A percentile compares a stretch with the other conserved stretches of the same genome.
Conservation (phyloP, 805 yeast genomes). For the Jamesozyma lodderae region DNA sequence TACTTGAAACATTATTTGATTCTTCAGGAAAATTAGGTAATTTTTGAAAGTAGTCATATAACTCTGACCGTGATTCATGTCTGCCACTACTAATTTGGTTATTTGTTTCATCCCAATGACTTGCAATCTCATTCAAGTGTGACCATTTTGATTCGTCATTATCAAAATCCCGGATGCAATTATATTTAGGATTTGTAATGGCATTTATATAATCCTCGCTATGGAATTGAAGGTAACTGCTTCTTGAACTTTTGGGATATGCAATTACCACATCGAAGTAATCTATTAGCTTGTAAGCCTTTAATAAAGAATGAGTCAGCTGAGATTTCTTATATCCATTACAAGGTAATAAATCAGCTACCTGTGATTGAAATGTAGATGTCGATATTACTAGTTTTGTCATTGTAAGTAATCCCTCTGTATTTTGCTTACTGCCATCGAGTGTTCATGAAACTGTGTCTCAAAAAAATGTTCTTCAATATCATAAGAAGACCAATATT, state of each 20-base stretch:
- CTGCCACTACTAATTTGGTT: neutral
- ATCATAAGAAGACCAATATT: no score
- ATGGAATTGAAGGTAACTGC: slow-evolving; percentile 44
- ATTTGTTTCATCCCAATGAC: slow-evolving; percentile 7
- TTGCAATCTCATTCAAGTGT: slow-evolving; percentile 11
- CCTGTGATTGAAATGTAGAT: slow-evolving; percentile 25
- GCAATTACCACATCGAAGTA: slow-evolving; percentile 18
- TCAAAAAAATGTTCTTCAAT: no score
- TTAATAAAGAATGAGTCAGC: slow-evolving; percentile 18
- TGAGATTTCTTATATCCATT: slow-evolving; percentile 22
- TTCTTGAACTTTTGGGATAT: slow-evolving; percentile 14
- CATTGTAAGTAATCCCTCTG: slow-evolving; percentile 7
- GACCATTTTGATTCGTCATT: slow-evolving; percentile 12
- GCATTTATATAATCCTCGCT: slow-evolving; percentile 34
- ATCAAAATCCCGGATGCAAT: slow-evolving; percentile 16
- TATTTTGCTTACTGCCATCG: no score
- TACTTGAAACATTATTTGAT: no score
- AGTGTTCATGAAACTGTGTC: no score
- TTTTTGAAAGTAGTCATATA: slow-evolving; percentile 10
- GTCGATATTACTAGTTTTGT: slow-evolving; percentile 18
- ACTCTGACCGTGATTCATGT: slow-evolving; percentile 3
- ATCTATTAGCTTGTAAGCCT: slow-evolving; percentile 16
- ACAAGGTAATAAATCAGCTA: slow-evolving; percentile 28
- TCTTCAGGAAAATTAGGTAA: neutral
- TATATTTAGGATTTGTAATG: slow-evolving; percentile 27